These are phyloP conservation scores for Hansenula sp. DNA, from an alignment of 1,139 yeast genomes.

Conservation along the genomic window DNA sequence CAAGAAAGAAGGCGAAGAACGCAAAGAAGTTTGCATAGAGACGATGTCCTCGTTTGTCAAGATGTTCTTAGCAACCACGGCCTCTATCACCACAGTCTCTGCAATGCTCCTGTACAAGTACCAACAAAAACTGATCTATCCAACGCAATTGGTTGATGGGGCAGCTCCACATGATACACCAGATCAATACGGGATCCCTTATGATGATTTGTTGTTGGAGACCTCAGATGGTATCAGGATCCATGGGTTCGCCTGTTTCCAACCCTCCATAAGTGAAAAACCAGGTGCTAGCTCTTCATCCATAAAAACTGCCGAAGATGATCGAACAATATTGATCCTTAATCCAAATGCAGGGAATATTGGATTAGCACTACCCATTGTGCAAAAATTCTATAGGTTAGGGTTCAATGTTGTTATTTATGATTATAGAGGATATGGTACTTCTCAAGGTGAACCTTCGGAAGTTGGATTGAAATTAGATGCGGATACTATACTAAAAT, in stretches of 20 bases:
- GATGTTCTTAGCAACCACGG: conserved; percentile 27
- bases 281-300: not conserved
- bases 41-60: conserved; percentile 9
- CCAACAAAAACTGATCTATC: conserved; percentile 75
- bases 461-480: conserved; percentile 82
- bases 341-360: conserved; percentile 98
- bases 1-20: too few species aligned
- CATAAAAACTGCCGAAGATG: conserved; percentile 31
- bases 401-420: conserved; percentile 80
- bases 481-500: conserved; percentile 69
- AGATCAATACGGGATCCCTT: conserved; percentile 64
- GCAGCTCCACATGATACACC: conserved; percentile 78
- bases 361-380: conserved; percentile 87
- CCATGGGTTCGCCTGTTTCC: conserved; percentile 45
- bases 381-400: conserved; percentile 62
- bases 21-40: too few species aligned
- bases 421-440: conserved; percentile 91
- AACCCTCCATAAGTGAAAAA: conserved; percentile 17
- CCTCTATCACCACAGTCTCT: conserved; percentile 31
- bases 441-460: conserved; percentile 71
- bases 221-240: conserved; percentile 67
- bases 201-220: conserved; percentile 52
- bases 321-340: conserved; percentile 71
- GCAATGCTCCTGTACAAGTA: conserved; percentile 58
- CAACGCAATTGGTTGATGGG: conserved; percentile 77